Conservation (phyloP, 768 basidiomycete genomes). For the Mycena maculata region DNA sequence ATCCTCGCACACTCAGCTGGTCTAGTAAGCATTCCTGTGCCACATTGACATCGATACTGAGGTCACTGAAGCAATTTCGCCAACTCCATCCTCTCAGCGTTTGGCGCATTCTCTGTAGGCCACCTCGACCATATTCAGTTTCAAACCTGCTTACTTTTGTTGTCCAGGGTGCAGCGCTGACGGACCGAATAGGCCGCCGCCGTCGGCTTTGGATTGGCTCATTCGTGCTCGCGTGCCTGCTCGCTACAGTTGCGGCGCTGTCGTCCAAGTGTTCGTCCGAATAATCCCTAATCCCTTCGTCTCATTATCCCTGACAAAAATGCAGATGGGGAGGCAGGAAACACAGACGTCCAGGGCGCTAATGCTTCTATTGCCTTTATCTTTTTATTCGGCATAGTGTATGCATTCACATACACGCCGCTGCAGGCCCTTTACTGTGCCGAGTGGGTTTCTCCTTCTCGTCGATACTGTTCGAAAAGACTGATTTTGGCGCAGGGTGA, state of each 20-base stretch:
- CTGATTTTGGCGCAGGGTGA: constrained; percentile 36
- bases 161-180: constrained; percentile 36
- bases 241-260: constrained; percentile 38
- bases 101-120: constrained; percentile 38
- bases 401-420: constrained; percentile 42
- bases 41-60: neutral
- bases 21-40: constrained; percentile 33
- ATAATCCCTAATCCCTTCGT: neutral
- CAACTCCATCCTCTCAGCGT: constrained; percentile 40
- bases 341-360: constrained; percentile 38
- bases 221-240: constrained; percentile 36
- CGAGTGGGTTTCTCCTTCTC: constrained; percentile 28
- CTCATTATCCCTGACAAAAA: neutral
- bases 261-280: constrained; percentile 36
- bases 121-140: no score
- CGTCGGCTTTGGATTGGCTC: constrained; percentile 39
- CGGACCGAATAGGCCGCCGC: constrained; percentile 39
- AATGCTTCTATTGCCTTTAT: constrained; percentile 42
- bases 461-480: no score
- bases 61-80: constrained; percentile 37
- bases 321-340: constrained; percentile 36
- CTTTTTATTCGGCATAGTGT: constrained; percentile 40
- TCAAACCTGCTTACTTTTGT: neutral
- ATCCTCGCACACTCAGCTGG: constrained; percentile 35
- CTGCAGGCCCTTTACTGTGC: constrained; percentile 43